phyloP scores from a whole-genome alignment of 768 basidiomycete genomes.

The Rossbeevera mucosa region DNA sequence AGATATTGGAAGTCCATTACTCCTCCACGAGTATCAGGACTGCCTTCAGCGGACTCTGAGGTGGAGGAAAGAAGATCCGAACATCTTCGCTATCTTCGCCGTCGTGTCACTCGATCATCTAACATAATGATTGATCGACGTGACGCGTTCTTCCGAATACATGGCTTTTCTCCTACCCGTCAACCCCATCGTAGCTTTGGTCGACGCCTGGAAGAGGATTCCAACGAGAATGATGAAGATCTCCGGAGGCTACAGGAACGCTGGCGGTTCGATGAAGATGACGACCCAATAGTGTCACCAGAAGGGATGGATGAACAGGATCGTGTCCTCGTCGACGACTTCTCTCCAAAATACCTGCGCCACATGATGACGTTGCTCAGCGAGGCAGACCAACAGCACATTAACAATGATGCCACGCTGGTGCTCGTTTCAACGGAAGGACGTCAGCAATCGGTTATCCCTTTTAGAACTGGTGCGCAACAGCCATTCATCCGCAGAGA shows the following conservation, averaged over 20 bases:
- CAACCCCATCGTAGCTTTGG: conserved; percentile 14
- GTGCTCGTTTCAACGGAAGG: conserved; percentile 43
- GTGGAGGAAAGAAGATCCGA: conserved; percentile 20
- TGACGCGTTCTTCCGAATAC: conserved; percentile 26
- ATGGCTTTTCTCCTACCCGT: conserved; percentile 17
- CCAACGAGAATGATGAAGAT: conserved; percentile 37
- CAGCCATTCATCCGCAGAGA: conserved; percentile 28
- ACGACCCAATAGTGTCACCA: conserved; percentile 49
- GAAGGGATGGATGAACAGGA: conserved; percentile 66
- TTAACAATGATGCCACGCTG: conserved; percentile 50
- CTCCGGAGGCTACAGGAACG: conserved; percentile 44
- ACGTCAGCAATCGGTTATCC: conserved; percentile 45
- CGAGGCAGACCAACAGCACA: conserved; percentile 48
- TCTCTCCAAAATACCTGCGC: conserved; percentile 53
- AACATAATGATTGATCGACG: conserved; percentile 73
- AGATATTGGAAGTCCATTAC: conserved; percentile 64
- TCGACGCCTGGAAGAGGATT: conserved; percentile 24
- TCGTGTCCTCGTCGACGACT: conserved; percentile 68
- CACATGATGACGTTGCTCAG: conserved; percentile 53
- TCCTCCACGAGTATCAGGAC: conserved; percentile 32
- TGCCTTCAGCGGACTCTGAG: conserved; percentile 24
- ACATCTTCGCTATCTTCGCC: conserved; percentile 44
- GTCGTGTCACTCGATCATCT: conserved; percentile 81
- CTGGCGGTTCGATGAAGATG: conserved; percentile 70
- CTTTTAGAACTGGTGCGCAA: conserved; percentile 39